Evolutionary conservation across 352 stramenopile species (phyloP), one percentile per base, ranked within the genome.

Genomic region (Pythium chondricola): DNA sequence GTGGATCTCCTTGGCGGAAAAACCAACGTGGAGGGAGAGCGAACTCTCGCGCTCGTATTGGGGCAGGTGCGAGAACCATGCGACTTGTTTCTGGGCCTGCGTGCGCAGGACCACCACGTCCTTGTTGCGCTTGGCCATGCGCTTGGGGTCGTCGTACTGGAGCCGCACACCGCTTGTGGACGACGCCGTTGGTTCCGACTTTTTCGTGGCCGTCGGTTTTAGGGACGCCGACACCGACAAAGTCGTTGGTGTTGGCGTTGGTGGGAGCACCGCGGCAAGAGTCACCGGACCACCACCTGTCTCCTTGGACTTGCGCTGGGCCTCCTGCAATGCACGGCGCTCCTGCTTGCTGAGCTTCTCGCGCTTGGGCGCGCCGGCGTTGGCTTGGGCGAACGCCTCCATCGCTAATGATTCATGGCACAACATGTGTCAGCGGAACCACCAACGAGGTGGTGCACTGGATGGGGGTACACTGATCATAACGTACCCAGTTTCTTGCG

Each of bases 291-390:
- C 53, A 10, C 38, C 56, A 10, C 42, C 58, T 20, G 63, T 66
- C 24, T 84, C 74, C 53, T 96, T 96, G 39, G 79, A 71, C 22
- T 83, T 75, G 48, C 91, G 70, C 63, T 95, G 90, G 42, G 85
- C 71, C 58, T 98, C 92, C 58, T 98, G 94, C 35, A 96, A 63
- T 1, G 82, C 90, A 7, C 92, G 79, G 40, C 94, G 83, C 65
- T 98, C 89, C 20, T 89, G 85, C 58, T 98, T 98, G 48, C 57
- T 86, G 24, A 97, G 58, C 65, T 97, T 97, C 43, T 84, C 77
- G 14, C 74, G 63, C 59, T 85, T 85, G 16, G 71, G 54, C 7
- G 53, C 41, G 9, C 49, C 65, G 8, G 68, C 68, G 13, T 33
- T 33, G 13, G 59, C 41, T 37, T 74, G 79, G 8, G 77, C 67